phyloP scores from a whole-genome alignment of 441 rosid species.

The Eutrema salsugineum region DNA sequence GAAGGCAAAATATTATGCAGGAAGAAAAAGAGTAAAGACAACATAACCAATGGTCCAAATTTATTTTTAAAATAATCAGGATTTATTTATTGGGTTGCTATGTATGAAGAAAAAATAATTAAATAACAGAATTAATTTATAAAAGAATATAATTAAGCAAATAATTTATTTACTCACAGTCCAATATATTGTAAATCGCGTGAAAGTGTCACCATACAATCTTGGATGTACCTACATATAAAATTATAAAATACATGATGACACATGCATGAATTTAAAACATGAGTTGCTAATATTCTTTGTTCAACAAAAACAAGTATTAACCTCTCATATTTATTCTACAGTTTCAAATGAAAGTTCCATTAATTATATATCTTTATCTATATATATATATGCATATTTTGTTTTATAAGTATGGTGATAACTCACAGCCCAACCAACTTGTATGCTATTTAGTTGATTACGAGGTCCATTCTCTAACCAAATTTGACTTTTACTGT shows the following conservation, averaged over 20 bases:
- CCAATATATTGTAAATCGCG: constrained; percentile 18
- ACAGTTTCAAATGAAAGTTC: too few relatives aligned
- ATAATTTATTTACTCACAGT: not conserved
- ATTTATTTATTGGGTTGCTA: not conserved
- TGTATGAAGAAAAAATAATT: not conserved
- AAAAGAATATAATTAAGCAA: not conserved
- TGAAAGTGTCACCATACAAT: not conserved
- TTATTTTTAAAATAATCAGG: not conserved
- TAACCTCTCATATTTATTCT: not conserved
- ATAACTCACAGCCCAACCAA: constrained; percentile 11
- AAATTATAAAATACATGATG: not conserved
- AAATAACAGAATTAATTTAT: not conserved
- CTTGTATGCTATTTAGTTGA: constrained; percentile 15
- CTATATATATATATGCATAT: too few relatives aligned
- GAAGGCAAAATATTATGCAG: not conserved
- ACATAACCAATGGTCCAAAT: not conserved
- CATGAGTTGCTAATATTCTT: too few relatives aligned
- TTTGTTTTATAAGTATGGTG: not conserved
- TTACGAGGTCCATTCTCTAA: constrained; percentile 8
- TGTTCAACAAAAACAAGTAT: too few relatives aligned
- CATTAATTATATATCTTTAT: too few relatives aligned
- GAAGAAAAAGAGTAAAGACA: not conserved
- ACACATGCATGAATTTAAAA: not conserved
- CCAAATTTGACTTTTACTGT: constrained; percentile 16
- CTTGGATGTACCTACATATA: constrained; percentile 1